Base-by-base conservation (phyloP, 2,329 filamentous ascomycete genomes). In the Penicillium sp. region DNA sequence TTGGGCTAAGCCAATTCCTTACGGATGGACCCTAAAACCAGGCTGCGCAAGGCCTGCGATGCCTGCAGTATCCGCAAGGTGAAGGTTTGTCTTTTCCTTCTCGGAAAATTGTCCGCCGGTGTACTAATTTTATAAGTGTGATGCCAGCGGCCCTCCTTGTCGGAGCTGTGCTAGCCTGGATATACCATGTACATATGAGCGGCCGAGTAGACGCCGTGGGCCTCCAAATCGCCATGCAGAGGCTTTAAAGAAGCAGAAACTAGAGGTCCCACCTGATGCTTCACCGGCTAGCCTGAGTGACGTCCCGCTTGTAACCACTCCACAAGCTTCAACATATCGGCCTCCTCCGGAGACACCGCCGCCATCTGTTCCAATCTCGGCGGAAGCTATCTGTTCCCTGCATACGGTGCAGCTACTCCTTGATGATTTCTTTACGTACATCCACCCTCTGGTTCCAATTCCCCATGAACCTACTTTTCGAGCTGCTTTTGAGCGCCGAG, bases 161-260 rank as follows among this genome's bases (percentile, higher is more conserved):
- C 77, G 82, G 67, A 85, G 85, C 45, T 89, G 86, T 71, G 78
- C 82, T 41, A 81, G 82, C 50, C 77, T 88, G 60, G 84, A 87
- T 58, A 87, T 88, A 47, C 84, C 84, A 25, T 89, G 86, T 69
- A 88, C 85, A 54, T 88, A 86, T 68, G 79, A 86, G 46, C 77
- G 85, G 59, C 85, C 85, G 25, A 86, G 82, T 67, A 79, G 83
- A 54, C 79, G 86, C 56, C 78, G 86, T 65, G 86, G 86, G 5
- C 86, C 86, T 33, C 85, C 85, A 29, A 89, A 88, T 64, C 76
- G 82, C 60, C 85, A 87, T 74, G 85, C 85, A 18, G 85, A 88
- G 74, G 83, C 83, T 20, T 81, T 88, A 65, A 88, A 88, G 75
- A 84, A 81, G 65, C 80, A 82, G 52, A 80, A 81, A 42, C 68